A percentile compares a stretch with the other conserved stretches of the same genome.
These are phyloP conservation scores for Fusarium longipes DNA, from an alignment of 2,329 filamentous ascomycete genomes.

Conservation along the genomic window DNA sequence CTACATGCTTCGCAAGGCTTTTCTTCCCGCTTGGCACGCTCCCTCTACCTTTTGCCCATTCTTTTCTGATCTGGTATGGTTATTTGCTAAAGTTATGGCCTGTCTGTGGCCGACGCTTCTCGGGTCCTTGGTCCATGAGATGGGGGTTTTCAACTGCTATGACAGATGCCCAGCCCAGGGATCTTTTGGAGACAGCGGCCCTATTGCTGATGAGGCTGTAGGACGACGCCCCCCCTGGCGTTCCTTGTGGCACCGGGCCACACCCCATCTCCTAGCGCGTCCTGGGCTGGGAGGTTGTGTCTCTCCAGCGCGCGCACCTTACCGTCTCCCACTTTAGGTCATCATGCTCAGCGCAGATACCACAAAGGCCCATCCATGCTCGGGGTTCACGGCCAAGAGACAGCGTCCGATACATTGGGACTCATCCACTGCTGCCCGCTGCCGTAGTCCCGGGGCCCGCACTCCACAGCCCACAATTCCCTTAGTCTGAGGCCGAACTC, in stretches of 20 bases:
- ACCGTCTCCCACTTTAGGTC: background rate
- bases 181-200: constrained; percentile 39
- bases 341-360: constrained; percentile 7
- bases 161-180: constrained; percentile 41
- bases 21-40: constrained; percentile 29
- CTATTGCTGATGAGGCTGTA: constrained; percentile 39
- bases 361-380: constrained; percentile 26
- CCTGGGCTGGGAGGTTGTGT: constrained; percentile 20
- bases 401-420: constrained; percentile 38
- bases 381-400: constrained; percentile 39
- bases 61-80: constrained; percentile 25
- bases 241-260: constrained; percentile 38
- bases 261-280: constrained; percentile 40
- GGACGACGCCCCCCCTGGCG: constrained; percentile 26
- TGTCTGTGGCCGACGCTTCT: constrained; percentile 26
- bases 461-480: constrained; percentile 39
- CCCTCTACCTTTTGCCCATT: constrained; percentile 13
- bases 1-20: constrained; percentile 26
- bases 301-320: constrained; percentile 30
- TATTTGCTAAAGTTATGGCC: constrained; percentile 27
- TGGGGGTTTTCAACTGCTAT: constrained; percentile 19
- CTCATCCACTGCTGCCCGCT: constrained; percentile 36
- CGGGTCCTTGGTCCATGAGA: constrained; percentile 13
- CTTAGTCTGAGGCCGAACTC: constrained; percentile 30
- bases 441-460: constrained; percentile 42